Evolutionary conservation across 108 stramenopile species (phyloP).

Genomic region (Nitzschia inconspicua): DNA sequence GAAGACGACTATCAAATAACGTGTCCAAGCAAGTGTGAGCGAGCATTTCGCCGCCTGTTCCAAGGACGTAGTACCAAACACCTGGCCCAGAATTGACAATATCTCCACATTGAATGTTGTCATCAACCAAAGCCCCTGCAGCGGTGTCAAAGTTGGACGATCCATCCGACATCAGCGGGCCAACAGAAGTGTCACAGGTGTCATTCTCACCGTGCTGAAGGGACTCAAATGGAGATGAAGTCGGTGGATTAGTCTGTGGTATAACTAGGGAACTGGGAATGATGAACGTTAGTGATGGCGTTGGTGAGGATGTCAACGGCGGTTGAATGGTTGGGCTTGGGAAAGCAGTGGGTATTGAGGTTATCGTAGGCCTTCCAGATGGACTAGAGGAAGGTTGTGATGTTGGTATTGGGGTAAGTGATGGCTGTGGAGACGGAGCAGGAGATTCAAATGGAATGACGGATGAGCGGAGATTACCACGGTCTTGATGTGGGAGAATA

Average conservation of each 20-base stretch:
- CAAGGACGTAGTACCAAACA: slow-evolving; percentile 8
- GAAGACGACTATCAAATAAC: not conserved
- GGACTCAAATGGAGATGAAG: not conserved
- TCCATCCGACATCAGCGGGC: not conserved
- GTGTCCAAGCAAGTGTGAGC: not conserved
- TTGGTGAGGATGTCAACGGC: not conserved
- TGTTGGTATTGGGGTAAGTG: not conserved
- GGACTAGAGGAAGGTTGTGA: not conserved
- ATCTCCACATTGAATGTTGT: not conserved
- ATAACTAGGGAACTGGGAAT: not conserved
- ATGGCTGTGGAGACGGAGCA: too few relatives aligned
- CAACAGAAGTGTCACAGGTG: not conserved
- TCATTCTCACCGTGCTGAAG: not conserved
- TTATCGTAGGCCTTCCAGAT: not conserved
- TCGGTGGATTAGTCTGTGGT: not conserved
- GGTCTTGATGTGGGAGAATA: too few relatives aligned
- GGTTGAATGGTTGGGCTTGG: not conserved
- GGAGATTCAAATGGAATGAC: too few relatives aligned
- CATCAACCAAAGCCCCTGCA: not conserved
- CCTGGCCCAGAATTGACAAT: not conserved
- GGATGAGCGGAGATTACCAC: too few relatives aligned
- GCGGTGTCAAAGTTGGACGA: not conserved
- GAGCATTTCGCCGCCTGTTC: not conserved
- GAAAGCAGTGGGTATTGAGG: not conserved
- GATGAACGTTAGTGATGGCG: not conserved